Conservation (phyloP, 2,329 filamentous ascomycete genomes). For the Shiraia sp. region DNA sequence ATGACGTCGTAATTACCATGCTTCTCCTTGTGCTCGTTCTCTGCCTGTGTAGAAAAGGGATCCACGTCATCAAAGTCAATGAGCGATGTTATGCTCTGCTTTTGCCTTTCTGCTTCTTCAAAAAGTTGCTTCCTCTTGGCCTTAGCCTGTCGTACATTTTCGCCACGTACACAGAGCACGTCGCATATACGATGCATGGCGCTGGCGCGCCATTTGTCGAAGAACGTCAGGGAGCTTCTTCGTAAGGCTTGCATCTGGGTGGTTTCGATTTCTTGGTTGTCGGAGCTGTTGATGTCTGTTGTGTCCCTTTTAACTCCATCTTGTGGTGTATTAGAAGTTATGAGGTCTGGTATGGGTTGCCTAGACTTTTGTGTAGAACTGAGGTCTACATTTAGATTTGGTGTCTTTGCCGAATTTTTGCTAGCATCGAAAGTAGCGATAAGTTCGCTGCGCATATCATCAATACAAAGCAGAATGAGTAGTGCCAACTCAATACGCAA, state of each 20-base stretch:
- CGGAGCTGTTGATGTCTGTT: slow-evolving; percentile 25
- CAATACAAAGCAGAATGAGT: slow-evolving; percentile 51
- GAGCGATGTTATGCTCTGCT: slow-evolving; percentile 26
- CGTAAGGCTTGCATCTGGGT: slow-evolving; percentile 66
- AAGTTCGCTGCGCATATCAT: slow-evolving; percentile 46
- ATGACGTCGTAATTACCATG: slow-evolving; percentile 37
- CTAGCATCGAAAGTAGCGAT: slow-evolving; percentile 31
- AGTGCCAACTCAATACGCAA: slow-evolving; percentile 51
- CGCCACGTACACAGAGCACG: slow-evolving; percentile 50
- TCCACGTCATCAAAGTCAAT: slow-evolving; percentile 31
- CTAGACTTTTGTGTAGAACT: slow-evolving; percentile 8
- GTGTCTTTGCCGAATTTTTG: slow-evolving; percentile 12
- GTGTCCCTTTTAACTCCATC: slow-evolving; percentile 27
- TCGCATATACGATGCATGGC: slow-evolving; percentile 73
- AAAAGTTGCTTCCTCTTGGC: slow-evolving; percentile 23
- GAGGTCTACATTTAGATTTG: slow-evolving; percentile 11
- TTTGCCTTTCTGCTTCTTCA: slow-evolving; percentile 22
- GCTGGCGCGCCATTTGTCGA: slow-evolving; percentile 76
- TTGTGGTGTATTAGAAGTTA: slow-evolving; percentile 33
- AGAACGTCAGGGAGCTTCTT: slow-evolving; percentile 69
- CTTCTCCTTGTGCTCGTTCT: slow-evolving; percentile 8
- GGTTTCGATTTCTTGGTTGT: slow-evolving; percentile 54
- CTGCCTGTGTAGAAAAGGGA: slow-evolving; percentile 18
- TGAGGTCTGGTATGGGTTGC: slow-evolving; percentile 23
- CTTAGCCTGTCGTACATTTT: slow-evolving; percentile 42